A percentile compares a stretch with the other conserved stretches of the same genome.
Evolutionary conservation across 345 rosid genomes (phyloP).

Genomic region (Firmiana major): DNA sequence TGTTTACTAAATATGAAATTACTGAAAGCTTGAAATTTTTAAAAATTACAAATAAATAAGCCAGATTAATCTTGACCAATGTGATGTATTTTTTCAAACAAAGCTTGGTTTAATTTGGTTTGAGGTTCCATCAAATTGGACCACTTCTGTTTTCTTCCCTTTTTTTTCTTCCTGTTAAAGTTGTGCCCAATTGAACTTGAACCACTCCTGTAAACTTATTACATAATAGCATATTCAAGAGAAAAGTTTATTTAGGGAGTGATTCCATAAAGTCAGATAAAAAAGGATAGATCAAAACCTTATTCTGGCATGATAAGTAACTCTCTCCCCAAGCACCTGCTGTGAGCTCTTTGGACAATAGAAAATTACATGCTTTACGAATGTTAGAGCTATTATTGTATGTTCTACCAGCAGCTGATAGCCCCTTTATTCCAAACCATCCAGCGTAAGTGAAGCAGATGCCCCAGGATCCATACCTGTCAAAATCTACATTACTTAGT

Average conservation of each 20-base stretch:
- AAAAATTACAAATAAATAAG: background rate
- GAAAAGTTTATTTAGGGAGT: background rate
- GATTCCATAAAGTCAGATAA: background rate
- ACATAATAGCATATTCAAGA: background rate
- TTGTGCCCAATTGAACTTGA: background rate
- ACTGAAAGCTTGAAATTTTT: background rate
- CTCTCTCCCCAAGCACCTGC: conserved; percentile 72
- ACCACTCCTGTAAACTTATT: background rate
- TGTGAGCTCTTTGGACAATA: conserved; percentile 29
- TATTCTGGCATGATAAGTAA: conserved; percentile 42
- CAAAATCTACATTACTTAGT: background rate
- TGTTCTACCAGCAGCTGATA: conserved; percentile 42
- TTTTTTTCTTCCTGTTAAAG: background rate
- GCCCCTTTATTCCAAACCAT: conserved; percentile 10
- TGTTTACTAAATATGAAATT: background rate
- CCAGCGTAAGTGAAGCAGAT: conserved; percentile 10
- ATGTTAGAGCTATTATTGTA: conserved; percentile 30
- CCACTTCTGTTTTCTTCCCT: no score
- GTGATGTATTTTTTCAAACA: background rate
- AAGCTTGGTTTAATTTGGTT: background rate
- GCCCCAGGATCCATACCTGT: conserved; percentile 22
- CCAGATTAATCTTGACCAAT: background rate
- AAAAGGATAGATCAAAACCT: conserved; percentile 24
- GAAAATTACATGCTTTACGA: conserved; percentile 43
- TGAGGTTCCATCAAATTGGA: background rate